phyloP scores from a whole-genome alignment of 305 asterid genomes.

The Fraxinus albicans region DNA sequence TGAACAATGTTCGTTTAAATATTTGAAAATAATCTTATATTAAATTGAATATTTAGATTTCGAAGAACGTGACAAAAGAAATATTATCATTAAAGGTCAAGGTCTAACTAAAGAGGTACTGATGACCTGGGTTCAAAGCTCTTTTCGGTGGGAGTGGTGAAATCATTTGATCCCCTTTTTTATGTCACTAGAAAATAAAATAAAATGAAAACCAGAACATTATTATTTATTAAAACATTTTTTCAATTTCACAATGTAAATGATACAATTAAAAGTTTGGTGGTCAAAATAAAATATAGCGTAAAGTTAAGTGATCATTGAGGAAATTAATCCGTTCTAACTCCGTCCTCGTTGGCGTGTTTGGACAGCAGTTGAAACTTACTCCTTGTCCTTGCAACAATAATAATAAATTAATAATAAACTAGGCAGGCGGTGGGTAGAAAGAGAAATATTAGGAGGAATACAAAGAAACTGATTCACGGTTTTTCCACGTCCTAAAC shows the following conservation, averaged over 20 bases:
- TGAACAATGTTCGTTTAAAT: neutral
- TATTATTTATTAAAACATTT: neutral
- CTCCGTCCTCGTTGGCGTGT: neutral
- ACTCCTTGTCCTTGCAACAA: neutral
- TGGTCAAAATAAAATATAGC: neutral
- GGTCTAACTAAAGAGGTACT: neutral
- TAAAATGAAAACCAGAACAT: neutral
- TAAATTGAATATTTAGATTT: neutral
- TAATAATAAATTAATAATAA: neutral
- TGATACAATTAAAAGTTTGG: neutral
- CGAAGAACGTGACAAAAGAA: neutral
- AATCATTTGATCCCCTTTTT: neutral
- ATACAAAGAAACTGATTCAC: slow-evolving; percentile 32
- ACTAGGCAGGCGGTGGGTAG: neutral
- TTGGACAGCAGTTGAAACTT: neutral
- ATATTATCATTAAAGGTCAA: neutral
- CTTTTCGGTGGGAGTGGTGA: neutral
- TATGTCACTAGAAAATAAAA: neutral
- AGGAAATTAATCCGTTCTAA: neutral
- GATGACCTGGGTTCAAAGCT: neutral
- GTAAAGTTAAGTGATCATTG: neutral
- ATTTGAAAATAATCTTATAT: neutral
- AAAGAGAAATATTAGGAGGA: slow-evolving; percentile 1
- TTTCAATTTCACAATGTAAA: neutral
- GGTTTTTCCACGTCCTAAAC: slow-evolving; percentile 20